Evolutionary conservation across 176 grass and related monocot species (phyloP), one percentile per base, ranked within the genome.

Genomic region (Phyllostachys edulis): DNA sequence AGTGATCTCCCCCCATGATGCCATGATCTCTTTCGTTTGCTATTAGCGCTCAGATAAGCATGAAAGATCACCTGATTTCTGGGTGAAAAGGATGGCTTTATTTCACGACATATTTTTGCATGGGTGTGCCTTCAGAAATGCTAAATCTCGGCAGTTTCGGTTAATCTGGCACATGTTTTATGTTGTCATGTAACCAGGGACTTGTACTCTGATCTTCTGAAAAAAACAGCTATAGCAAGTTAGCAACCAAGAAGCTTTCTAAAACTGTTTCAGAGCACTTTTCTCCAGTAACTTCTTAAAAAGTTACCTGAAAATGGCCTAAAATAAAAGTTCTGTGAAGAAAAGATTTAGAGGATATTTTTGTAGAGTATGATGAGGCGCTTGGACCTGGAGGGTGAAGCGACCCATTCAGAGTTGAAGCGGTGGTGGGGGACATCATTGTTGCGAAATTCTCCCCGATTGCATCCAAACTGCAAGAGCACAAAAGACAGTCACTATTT

Each of bases 381-480:
- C 11, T 47, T 47, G 75, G 29, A 56, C 2, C 1, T 5, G 21
- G 32, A 46, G 8, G 60, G 46, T 14, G 69, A 46, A 80, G 61
- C 12, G 63, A 16, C 79, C 79, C 74, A 68, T 77, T 47, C 72
- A 3, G 64, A 50, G 34, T 1, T 64, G 64, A 63, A 17, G 73
- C 32, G 18, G 50, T 21, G 64, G 80, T 54, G 80, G 79, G 20
- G 57, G 36, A 14, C 29, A 5, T 13, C 59, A 59, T 59, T 49
- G 71, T 4, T 70, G 86, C 29, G 23, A 72, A 83, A 83, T 72
- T 50, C 86, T 49, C 74, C 40, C 45, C 24, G 56, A 45, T 57
- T 16, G 57, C 56, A 1, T 78, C 74, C 86, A 82, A 76, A 21
- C 52, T 14, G 32, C 50, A 56, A 83, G n/a, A 38, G 13, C 72